phyloP scores from a whole-genome alignment of 768 basidiomycete genomes.

The Tulasnella sp. region DNA sequence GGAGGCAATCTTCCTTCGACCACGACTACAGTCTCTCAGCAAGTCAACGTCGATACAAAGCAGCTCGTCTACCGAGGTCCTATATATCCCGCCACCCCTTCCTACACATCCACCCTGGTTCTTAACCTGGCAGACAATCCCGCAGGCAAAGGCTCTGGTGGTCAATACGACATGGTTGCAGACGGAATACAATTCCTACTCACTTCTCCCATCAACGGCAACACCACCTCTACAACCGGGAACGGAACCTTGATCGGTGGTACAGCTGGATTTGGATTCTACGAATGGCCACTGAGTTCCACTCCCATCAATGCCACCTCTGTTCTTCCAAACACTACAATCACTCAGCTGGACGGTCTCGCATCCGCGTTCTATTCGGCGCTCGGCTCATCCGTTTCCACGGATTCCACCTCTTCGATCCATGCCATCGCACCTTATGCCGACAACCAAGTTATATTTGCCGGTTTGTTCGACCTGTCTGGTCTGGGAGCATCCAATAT shows the following conservation, averaged over 20 bases:
- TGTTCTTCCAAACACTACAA: slow-evolving; percentile 50
- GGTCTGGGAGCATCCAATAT: slow-evolving; percentile 48
- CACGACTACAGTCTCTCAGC: slow-evolving; percentile 63
- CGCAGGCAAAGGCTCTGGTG: slow-evolving; percentile 46
- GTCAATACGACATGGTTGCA: slow-evolving; percentile 73
- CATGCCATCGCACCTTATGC: slow-evolving; percentile 49
- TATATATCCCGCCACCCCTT: slow-evolving; percentile 57
- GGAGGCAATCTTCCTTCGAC: slow-evolving; percentile 51
- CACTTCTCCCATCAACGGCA: slow-evolving; percentile 34
- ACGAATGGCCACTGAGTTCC: slow-evolving; percentile 65
- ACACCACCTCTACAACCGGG: slow-evolving; percentile 24
- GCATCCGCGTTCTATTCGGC: slow-evolving; percentile 51
- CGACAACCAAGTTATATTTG: slow-evolving; percentile 57
- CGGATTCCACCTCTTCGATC: slow-evolving; percentile 30
- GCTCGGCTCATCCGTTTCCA: slow-evolving; percentile 37
- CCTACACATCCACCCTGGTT: slow-evolving; percentile 62
- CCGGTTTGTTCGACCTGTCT: slow-evolving; percentile 59
- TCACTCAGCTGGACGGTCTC: slow-evolving; percentile 54
- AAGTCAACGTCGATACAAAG: slow-evolving; percentile 48
- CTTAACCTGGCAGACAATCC: slow-evolving; percentile 64
- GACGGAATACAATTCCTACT: slow-evolving; percentile 74
- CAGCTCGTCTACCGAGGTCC: slow-evolving; percentile 69
- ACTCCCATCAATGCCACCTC: slow-evolving; percentile 46
- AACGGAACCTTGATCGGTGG: slow-evolving; percentile 25
- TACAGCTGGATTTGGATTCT: slow-evolving; percentile 64